Evolutionary conservation across 371 early-diverging fungal genomes (phyloP).

Genomic region (Conidiobolus incongruus): DNA sequence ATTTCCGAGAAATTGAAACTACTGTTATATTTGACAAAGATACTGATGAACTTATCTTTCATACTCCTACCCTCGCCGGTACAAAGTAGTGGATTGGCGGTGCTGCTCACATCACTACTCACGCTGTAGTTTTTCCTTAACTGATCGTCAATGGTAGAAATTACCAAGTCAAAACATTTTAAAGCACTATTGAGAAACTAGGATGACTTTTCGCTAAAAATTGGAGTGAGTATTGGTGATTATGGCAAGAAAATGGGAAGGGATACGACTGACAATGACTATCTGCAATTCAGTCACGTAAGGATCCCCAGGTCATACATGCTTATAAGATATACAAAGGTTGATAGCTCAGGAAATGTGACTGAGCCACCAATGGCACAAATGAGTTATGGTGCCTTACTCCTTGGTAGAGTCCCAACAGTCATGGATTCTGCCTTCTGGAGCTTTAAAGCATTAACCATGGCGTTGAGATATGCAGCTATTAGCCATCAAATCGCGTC

Average conservation of each 20-base stretch:
- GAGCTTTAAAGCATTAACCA: slow-evolving; percentile 49
- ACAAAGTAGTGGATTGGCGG: slow-evolving; percentile 97
- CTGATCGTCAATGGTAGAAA: slow-evolving; percentile 48
- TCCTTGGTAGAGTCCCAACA: slow-evolving; percentile 39
- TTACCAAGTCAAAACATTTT: slow-evolving; percentile 59
- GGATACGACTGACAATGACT: slow-evolving; percentile 65
- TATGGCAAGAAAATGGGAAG: slow-evolving; percentile 58
- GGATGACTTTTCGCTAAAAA: slow-evolving; percentile 23
- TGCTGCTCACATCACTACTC: slow-evolving; percentile 65
- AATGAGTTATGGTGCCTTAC: slow-evolving; percentile 67
- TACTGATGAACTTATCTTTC: slow-evolving; percentile 67
- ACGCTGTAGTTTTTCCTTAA: slow-evolving; percentile 57
- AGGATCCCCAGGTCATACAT: slow-evolving; percentile 58
- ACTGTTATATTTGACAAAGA: slow-evolving; percentile 77
- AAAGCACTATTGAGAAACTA: slow-evolving; percentile 40
- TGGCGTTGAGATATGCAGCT: slow-evolving; percentile 55
- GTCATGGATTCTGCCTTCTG: slow-evolving; percentile 21
- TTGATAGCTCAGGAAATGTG: slow-evolving; percentile 43
- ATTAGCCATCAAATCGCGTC: slow-evolving; percentile 61
- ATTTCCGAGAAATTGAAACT: slow-evolving; percentile 81
- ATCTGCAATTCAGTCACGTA: slow-evolving; percentile 62
- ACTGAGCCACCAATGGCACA: slow-evolving; percentile 49
- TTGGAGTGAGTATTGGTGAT: slow-evolving; percentile 45
- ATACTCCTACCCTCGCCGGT: slow-evolving; percentile 73
- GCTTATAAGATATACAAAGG: slow-evolving; percentile 86